Base-by-base conservation (phyloP, 2,329 filamentous ascomycete species). In the Cercospora citrullina region DNA sequence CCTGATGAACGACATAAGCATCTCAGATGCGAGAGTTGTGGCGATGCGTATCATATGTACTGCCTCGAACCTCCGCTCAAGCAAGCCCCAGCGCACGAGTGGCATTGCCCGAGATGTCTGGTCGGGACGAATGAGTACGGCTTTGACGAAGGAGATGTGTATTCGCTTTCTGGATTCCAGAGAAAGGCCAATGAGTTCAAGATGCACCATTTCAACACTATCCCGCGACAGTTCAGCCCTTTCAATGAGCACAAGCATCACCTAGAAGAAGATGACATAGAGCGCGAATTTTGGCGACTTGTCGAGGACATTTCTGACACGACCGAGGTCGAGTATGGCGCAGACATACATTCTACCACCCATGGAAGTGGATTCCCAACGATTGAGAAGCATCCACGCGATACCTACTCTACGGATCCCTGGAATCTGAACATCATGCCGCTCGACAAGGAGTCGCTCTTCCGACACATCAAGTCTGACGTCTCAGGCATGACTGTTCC, bases 401-500 rank as follows among this genome's bases (percentile, higher is more conserved):
- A 97, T 77, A 86, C 90, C 0, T 97, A 97, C 78, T 90, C 94
- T 0, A 91, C 90, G 1, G 93, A 98, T 79, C 91, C 92, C 0
- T 99, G 95, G 95, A 99, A 99, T 74, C 84, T 99, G 65, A 99
- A 96, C 75, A 89, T 96, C 58, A 85, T 98, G 68, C 95, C 95
- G 0, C 88, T 98, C 63, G 90, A 97, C 72, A 89, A 91, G 0
- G 94, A 98, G 63, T 97, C 94, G 59, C 84, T 99, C 0, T 99
- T 99, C 83, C 88, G 94, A 60, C 92, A 99, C 75, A 98, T 99
- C 84, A 98, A 98, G 79, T 93, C 94, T 0, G 95, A 99, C 77
- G 96, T 99, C 63, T 98, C 95, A 1, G 95, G 95, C 42, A 99
- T 99, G 95, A 99, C 95, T 0, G 94, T 99, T 7, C 95, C 95